phyloP scores from a whole-genome alignment of 305 asterid species.

The Solanum hybrid region DNA sequence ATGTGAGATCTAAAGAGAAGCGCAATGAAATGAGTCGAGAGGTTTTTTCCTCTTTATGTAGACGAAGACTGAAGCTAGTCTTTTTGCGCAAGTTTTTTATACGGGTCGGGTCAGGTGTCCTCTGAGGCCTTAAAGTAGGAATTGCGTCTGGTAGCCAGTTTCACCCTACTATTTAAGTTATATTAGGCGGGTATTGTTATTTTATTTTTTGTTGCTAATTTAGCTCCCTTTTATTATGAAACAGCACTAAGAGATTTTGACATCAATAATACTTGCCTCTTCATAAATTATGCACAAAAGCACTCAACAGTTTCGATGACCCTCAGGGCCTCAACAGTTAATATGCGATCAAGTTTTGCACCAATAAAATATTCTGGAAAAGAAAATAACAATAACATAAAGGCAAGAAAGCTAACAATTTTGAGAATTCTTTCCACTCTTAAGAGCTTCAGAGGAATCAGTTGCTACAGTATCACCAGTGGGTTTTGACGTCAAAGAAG shows the following conservation, averaged over 20 bases:
- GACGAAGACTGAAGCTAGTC: neutral
- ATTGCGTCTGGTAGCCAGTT: neutral
- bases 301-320: neutral
- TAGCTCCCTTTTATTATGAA: neutral
- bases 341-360: neutral
- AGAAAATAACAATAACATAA: neutral
- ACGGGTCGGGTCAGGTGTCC: neutral
- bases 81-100: neutral
- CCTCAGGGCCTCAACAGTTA: neutral
- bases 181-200: neutral
- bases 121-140: neutral
- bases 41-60: neutral
- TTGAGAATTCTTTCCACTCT: slow-evolving; percentile 20
- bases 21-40: neutral
- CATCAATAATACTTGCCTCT: neutral
- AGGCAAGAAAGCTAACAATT: slow-evolving; percentile 27
- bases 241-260: neutral
- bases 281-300: neutral
- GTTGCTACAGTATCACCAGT: slow-evolving; percentile 17
- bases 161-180: neutral
- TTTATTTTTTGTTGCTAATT: neutral
- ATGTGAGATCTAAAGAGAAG: neutral
- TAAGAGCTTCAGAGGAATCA: slow-evolving; percentile 15
- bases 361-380: neutral
- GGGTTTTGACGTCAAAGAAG: slow-evolving; percentile 22